Conservation (phyloP, 345 rosid species). For the Bretschneidera sinensis region DNA sequence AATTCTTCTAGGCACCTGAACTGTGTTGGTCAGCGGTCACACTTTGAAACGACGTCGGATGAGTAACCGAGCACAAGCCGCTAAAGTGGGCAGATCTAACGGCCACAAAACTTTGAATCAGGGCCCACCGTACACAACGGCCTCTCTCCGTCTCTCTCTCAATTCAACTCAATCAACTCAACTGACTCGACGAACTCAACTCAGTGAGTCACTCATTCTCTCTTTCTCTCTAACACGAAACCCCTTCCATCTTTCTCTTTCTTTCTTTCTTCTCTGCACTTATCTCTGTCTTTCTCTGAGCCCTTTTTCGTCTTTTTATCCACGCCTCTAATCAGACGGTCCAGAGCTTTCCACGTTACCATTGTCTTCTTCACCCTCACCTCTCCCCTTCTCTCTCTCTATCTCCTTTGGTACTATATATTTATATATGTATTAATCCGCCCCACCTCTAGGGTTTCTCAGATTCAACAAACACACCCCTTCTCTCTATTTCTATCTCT, state of each 20-base stretch:
- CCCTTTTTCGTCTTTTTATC: constrained; percentile 71
- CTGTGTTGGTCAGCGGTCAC: too few species aligned
- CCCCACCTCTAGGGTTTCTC: constrained; percentile 54
- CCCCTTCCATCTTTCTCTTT: constrained; percentile 17
- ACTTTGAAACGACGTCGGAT: not conserved
- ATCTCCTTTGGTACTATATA: constrained; percentile 23
- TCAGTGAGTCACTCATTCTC: constrained; percentile 28
- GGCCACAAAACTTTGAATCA: not conserved
- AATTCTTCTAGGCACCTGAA: too few species aligned
- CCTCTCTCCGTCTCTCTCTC: too few species aligned
- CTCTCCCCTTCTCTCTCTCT: constrained; percentile 24
- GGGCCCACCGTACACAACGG: too few species aligned
- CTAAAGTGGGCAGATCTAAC: not conserved
- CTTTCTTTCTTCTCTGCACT: constrained; percentile 17
- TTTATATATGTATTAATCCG: constrained; percentile 19
- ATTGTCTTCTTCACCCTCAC: constrained; percentile 68
- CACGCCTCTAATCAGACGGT: constrained; percentile 46
- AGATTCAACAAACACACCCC: constrained; percentile 18
- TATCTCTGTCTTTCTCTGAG: too few species aligned
- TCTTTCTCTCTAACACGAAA: constrained; percentile 21
- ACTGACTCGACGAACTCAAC: too few species aligned
- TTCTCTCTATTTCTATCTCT: not conserved
- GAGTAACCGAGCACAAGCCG: not conserved
- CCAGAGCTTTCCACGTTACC: constrained; percentile 63
- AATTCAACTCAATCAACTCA: not conserved